Evolutionary conservation across 345 rosid genomes (phyloP).

Genomic region (Isatis tinctoria): DNA sequence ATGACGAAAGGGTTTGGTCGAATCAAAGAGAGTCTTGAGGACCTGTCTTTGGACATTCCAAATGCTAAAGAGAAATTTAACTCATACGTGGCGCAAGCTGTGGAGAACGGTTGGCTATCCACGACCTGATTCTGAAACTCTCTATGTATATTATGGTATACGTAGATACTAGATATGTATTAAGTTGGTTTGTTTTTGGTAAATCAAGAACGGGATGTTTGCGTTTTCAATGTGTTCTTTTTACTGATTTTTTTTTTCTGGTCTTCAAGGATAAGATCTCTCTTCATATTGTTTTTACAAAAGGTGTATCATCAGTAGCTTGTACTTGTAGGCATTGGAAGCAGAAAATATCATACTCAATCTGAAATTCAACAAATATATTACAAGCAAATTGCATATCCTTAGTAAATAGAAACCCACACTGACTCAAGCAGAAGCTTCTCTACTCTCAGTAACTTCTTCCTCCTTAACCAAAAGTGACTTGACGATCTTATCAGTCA

Average conservation of each 20-base stretch:
- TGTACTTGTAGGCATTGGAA: not conserved
- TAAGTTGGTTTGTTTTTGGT: not conserved
- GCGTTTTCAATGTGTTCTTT: not conserved
- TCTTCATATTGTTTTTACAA: no score
- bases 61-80: conserved; percentile 75
- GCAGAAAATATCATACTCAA: not conserved
- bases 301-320: not conserved
- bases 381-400: not conserved
- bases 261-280: not conserved
- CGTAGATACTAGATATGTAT: not conserved
- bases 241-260: not conserved
- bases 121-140: not conserved
- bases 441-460: not conserved
- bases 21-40: conserved; percentile 81
- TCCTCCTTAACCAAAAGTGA: conserved; percentile 33
- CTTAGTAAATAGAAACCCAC: not conserved
- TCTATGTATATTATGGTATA: not conserved
- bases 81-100: conserved; percentile 32
- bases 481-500: conserved; percentile 44
- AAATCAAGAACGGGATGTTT: not conserved
- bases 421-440: not conserved
- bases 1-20: conserved; percentile 91
- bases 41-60: conserved; percentile 90
- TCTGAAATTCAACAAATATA: not conserved
- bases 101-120: not conserved